Conservation (phyloP, 2,329 filamentous ascomycete genomes). For the Aureobasidium sp. region DNA sequence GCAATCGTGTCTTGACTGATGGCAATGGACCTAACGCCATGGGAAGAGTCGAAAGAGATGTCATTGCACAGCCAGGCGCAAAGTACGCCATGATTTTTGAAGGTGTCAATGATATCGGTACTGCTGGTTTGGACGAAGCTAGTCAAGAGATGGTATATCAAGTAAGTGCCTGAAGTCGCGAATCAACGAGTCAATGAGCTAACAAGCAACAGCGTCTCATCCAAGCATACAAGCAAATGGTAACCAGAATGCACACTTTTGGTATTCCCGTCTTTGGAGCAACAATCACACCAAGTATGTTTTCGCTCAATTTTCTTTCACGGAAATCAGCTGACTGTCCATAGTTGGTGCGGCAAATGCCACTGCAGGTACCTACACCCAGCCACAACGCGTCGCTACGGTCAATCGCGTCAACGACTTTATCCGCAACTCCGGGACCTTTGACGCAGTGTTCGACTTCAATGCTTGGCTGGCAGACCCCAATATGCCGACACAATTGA, state of each 20-base stretch:
- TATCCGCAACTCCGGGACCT: constrained; percentile 50
- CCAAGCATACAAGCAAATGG: constrained; percentile 53
- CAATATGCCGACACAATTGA: constrained; percentile 43
- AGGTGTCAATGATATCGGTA: constrained; percentile 64
- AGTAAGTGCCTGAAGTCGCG: not conserved
- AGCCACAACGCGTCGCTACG: constrained; percentile 49
- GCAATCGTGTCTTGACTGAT: constrained; percentile 56
- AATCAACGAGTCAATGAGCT: not conserved
- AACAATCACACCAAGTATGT: constrained; percentile 52
- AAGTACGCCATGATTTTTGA: constrained; percentile 60
- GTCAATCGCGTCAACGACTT: constrained; percentile 54
- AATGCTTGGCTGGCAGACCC: constrained; percentile 51
- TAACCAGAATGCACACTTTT: constrained; percentile 46
- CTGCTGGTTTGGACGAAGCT: constrained; percentile 21
- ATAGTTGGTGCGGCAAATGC: constrained; percentile 42
- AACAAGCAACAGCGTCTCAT: constrained; percentile 35
- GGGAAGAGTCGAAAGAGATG: constrained; percentile 56
- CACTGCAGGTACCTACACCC: constrained; percentile 47
- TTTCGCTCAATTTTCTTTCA: not conserved
- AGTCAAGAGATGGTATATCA: not conserved
- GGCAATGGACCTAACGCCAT: constrained; percentile 57
- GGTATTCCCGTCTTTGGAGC: constrained; percentile 54
- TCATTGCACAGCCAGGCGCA: constrained; percentile 51
- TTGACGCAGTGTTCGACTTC: constrained; percentile 59
- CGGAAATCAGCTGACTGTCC: not conserved